Evolutionary conservation across 2,329 filamentous ascomycete species (phyloP).

Genomic region (Fusarium duplospermum): DNA sequence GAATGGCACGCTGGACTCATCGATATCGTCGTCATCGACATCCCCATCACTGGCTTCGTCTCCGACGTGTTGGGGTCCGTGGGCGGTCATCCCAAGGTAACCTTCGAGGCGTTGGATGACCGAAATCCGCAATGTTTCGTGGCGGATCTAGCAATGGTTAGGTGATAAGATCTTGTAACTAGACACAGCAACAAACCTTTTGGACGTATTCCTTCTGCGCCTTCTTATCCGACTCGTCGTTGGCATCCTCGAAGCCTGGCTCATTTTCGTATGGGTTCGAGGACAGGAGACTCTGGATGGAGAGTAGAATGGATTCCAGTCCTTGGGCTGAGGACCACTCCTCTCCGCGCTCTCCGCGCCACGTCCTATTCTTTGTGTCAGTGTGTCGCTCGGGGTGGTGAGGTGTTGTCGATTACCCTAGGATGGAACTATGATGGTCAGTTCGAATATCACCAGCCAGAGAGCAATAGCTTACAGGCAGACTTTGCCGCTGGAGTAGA

Average conservation of each 20-base stretch:
- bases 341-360: conserved; percentile 89
- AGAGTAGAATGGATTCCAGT: conserved; percentile 91
- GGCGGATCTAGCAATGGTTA: conserved; percentile 74
- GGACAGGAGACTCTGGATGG: conserved; percentile 96
- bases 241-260: conserved; percentile 87
- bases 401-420: conserved; percentile 70
- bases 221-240: conserved; percentile 75
- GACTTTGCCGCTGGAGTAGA: conserved; percentile 91
- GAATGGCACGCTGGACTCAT: conserved; percentile 70
- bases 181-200: conserved; percentile 67
- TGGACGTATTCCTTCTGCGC: conserved; percentile 80
- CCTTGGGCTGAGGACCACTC: conserved; percentile 98
- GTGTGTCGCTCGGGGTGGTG: not conserved
- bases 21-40: conserved; percentile 61
- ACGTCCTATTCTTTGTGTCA: conserved; percentile 73
- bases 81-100: conserved; percentile 73
- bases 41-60: conserved; percentile 48
- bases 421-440: conserved; percentile 75
- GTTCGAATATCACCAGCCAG: not conserved
- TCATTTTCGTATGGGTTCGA: conserved; percentile 96
- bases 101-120: conserved; percentile 88
- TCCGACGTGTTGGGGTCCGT: conserved; percentile 53
- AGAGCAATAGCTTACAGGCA: conserved; percentile 76
- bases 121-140: conserved; percentile 88
- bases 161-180: not conserved